phyloP scores from a whole-genome alignment of 441 rosid species.

The Raphanus hybrid region DNA sequence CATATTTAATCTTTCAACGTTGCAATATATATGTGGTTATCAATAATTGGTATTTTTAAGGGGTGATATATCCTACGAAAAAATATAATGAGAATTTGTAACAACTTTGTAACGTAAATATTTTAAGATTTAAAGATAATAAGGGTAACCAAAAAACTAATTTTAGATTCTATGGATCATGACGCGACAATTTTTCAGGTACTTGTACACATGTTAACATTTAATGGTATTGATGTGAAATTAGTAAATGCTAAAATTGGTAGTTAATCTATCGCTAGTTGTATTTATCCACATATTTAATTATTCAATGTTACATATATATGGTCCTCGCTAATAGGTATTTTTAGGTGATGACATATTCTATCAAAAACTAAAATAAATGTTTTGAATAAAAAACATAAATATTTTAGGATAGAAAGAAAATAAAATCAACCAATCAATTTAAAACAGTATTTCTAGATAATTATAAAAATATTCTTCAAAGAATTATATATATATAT shows the following conservation, averaged over 20 bases:
- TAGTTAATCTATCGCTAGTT: not conserved
- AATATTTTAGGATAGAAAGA: not conserved
- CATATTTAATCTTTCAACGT: no score
- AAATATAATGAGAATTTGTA: no score
- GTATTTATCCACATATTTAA: not conserved
- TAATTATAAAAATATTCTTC: no score
- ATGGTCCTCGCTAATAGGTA: not conserved
- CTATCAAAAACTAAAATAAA: no score
- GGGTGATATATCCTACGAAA: no score
- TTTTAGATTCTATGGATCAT: not conserved
- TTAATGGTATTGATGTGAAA: not conserved
- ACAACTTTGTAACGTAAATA: no score
- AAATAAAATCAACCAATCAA: no score
- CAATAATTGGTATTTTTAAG: no score
- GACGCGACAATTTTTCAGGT: not conserved
- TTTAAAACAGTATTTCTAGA: not conserved
- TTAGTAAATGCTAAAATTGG: not conserved
- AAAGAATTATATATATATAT: no score
- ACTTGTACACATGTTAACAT: not conserved
- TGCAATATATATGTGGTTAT: no score
- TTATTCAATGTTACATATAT: no score
- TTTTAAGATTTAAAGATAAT: no score
- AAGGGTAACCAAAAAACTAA: not conserved
- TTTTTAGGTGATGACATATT: not conserved
- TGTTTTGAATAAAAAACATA: not conserved